Conservation (phyloP, 768 basidiomycete species). For the Leccinum subgranulosum region DNA sequence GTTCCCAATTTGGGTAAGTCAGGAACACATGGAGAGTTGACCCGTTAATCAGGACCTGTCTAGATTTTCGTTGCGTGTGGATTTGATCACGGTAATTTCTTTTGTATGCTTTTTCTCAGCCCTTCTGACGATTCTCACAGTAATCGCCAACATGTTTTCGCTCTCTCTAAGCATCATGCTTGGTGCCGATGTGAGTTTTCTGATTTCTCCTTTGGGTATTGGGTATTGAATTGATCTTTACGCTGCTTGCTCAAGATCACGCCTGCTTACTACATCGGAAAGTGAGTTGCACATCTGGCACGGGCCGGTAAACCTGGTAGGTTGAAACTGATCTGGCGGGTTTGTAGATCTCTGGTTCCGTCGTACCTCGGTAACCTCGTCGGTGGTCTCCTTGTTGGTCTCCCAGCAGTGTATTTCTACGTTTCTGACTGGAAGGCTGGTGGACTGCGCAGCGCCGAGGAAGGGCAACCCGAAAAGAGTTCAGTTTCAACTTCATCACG, state of each 20-base stretch:
- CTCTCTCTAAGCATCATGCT: conserved; percentile 71
- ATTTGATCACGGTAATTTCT: conserved; percentile 60
- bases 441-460: conserved; percentile 41
- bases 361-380: conserved; percentile 64
- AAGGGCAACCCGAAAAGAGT: conserved; percentile 20
- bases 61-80: conserved; percentile 70
- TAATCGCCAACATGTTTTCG: conserved; percentile 76
- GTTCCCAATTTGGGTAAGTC: conserved; percentile 71
- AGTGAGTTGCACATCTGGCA: conserved; percentile 39
- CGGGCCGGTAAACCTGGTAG: not conserved
- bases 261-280: conserved; percentile 57
- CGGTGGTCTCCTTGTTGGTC: conserved; percentile 59
- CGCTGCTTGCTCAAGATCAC: conserved; percentile 17
- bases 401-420: conserved; percentile 65
- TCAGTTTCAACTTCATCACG: conserved; percentile 4
- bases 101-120: not conserved
- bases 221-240: conserved; percentile 1
- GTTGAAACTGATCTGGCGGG: not conserved
- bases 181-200: conserved; percentile 51
- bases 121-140: conserved; percentile 29
- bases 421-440: conserved; percentile 46
- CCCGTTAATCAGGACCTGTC: not conserved
- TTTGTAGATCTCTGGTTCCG: conserved; percentile 57
- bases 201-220: not conserved
- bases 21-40: not conserved